phyloP scores from a whole-genome alignment of 106 monocot species.

The Dendrobium catenatum region DNA sequence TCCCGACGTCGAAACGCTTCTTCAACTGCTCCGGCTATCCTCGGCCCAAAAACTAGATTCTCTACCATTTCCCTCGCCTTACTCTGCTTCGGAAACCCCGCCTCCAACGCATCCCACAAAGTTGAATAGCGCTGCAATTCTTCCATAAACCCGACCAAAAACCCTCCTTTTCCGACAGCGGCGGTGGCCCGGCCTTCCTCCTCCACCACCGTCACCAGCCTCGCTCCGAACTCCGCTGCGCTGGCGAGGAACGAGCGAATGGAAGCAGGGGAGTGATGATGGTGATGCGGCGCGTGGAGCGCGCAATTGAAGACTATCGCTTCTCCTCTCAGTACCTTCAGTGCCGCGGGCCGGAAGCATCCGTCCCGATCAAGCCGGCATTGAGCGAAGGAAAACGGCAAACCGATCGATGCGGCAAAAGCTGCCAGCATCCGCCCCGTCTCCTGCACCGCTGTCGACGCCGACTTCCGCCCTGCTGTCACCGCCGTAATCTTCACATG shows the following conservation, averaged over 20 bases:
- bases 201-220: slow-evolving; percentile 18
- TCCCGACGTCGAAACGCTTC: not conserved
- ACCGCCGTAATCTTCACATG: slow-evolving; percentile 51
- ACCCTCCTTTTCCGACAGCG: not conserved
- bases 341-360: not conserved
- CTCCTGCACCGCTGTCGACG: not conserved
- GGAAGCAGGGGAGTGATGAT: not conserved
- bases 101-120: slow-evolving; percentile 22
- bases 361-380: slow-evolving; percentile 20
- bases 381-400: slow-evolving; percentile 38
- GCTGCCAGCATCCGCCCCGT: slow-evolving; percentile 28
- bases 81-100: slow-evolving; percentile 18
- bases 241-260: not conserved
- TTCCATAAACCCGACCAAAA: slow-evolving; percentile 29
- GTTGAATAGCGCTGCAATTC: slow-evolving; percentile 24
- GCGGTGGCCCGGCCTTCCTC: slow-evolving; percentile 16
- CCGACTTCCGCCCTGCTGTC: slow-evolving; percentile 10
- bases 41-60: slow-evolving; percentile 18
- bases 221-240: not conserved
- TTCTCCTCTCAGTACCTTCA: slow-evolving; percentile 37
- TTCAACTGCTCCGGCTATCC: slow-evolving; percentile 21
- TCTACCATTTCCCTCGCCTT: slow-evolving; percentile 25
- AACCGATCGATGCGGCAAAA: slow-evolving; percentile 40
- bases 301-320: slow-evolving; percentile 30
- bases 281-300: slow-evolving; percentile 14